Evolutionary conservation across 2,329 filamentous ascomycete species (phyloP).

Genomic region (Emmonsiellopsis sp.): DNA sequence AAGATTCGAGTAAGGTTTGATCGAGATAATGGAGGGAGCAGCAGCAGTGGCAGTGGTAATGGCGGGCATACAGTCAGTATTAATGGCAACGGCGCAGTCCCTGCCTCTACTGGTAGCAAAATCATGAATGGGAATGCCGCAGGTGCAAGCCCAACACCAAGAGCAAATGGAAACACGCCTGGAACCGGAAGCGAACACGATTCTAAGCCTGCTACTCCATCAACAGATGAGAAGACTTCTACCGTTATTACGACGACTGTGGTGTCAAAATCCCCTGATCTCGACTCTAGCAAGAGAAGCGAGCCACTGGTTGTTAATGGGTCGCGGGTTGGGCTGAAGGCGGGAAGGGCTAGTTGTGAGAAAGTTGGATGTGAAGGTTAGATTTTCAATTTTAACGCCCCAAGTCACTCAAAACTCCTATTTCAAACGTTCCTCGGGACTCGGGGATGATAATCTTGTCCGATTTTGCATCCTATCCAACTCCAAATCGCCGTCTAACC

Average conservation of each 20-base stretch:
- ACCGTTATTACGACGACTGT: neutral
- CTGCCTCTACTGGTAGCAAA: neutral
- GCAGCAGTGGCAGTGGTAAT: constrained; percentile 3
- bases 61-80: neutral
- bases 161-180: too few relatives aligned
- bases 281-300: constrained; percentile 11
- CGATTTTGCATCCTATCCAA: too few relatives aligned
- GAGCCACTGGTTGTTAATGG: constrained; percentile 27
- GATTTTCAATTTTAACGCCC: neutral
- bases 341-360: constrained; percentile 3
- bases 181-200: neutral
- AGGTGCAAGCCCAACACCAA: neutral
- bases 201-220: constrained; percentile 8
- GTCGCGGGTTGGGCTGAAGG: constrained; percentile 17
- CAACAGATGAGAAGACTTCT: constrained; percentile 10
- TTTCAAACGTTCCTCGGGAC: too few relatives aligned
- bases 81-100: neutral
- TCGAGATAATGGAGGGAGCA: constrained; percentile 12
- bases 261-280: constrained; percentile 8
- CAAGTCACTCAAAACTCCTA: too few relatives aligned
- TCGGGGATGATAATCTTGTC: too few relatives aligned
- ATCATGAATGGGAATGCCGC: neutral
- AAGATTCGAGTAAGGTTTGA: constrained; percentile 26
- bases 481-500: neutral
- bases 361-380: constrained; percentile 6